These are phyloP conservation scores for Globisporangium heterothallicum DNA, from an alignment of 352 stramenopile species.

Conservation along the genomic window DNA sequence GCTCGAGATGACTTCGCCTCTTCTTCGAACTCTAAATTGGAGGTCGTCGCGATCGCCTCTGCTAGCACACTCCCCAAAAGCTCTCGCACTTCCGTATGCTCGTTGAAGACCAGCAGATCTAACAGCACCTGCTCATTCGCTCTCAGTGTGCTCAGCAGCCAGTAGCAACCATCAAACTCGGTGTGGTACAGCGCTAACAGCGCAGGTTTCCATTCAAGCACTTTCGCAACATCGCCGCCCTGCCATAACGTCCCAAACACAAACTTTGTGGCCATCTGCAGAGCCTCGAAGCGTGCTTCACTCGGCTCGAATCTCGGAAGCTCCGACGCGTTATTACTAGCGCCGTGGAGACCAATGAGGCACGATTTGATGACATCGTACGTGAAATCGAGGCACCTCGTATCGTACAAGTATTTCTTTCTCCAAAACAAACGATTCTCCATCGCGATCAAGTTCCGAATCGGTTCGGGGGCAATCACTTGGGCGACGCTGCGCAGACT, in stretches of 20 bases:
- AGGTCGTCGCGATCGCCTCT: constrained; percentile 60
- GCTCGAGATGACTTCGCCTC: constrained; percentile 13
- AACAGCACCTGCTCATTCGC: constrained; percentile 60
- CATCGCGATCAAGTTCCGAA: constrained; percentile 68
- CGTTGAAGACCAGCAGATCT: constrained; percentile 69
- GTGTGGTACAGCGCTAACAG: constrained; percentile 68
- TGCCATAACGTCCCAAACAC: constrained; percentile 87
- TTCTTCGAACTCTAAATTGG: constrained; percentile 44
- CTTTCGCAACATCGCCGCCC: constrained; percentile 56
- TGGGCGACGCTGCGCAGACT: constrained; percentile 39
- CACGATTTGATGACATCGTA: constrained; percentile 68
- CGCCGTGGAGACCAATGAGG: constrained; percentile 32
- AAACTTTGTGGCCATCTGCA: constrained; percentile 81
- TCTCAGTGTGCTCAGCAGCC: constrained; percentile 60
- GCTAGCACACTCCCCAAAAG: constrained; percentile 65
- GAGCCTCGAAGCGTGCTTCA: constrained; percentile 60
- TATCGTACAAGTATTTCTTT: constrained; percentile 81
- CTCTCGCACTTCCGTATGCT: constrained; percentile 60
- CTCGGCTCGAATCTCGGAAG: constrained; percentile 52
- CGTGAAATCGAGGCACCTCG: constrained; percentile 71
- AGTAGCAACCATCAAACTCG: constrained; percentile 61
- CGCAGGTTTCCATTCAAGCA: constrained; percentile 73
- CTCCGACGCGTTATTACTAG: constrained; percentile 18
- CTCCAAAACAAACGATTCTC: constrained; percentile 86
- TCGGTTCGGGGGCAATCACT: constrained; percentile 64